Conservation (phyloP, 2,329 filamentous ascomycete species). For the Boeremia exigua region DNA sequence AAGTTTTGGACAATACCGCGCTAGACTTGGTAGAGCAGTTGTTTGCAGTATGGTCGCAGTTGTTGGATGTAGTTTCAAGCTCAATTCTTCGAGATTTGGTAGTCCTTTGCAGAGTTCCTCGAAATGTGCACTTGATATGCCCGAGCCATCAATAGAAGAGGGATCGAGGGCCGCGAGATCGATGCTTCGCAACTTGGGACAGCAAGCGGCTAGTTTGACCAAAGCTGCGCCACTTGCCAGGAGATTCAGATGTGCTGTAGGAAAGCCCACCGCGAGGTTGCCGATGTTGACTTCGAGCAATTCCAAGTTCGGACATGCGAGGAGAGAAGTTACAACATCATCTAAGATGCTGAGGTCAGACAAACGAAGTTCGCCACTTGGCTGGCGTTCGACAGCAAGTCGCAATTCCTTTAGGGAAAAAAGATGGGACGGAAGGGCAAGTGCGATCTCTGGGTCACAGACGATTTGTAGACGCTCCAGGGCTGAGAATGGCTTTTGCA, state of each 20-base stretch:
- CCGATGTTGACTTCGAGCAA: conserved; percentile 35
- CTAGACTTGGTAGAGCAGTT: conserved; percentile 37
- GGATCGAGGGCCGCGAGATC: conserved; percentile 35
- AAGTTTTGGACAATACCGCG: conserved; percentile 31
- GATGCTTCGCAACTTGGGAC: conserved; percentile 33
- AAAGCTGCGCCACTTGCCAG: conserved; percentile 29
- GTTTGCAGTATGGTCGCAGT: conserved; percentile 32
- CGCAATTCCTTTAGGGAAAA: conserved; percentile 32
- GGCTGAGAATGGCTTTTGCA: conserved; percentile 26
- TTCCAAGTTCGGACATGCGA: conserved; percentile 27
- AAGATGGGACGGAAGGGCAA: conserved; percentile 35
- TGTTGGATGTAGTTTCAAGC: conserved; percentile 36
- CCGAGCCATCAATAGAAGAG: conserved; percentile 37
- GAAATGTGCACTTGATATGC: conserved; percentile 34
- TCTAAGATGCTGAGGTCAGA: conserved; percentile 31
- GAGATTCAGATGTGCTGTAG: conserved; percentile 29
- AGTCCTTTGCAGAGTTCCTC: conserved; percentile 34
- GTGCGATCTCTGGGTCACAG: conserved; percentile 42
- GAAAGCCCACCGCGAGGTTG: conserved; percentile 32
- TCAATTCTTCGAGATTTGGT: conserved; percentile 30
- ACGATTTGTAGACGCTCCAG: conserved; percentile 35
- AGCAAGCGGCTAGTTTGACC: conserved; percentile 27
- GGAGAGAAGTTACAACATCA: conserved; percentile 27
- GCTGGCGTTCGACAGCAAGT: conserved; percentile 38
- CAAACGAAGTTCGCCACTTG: conserved; percentile 19